These are phyloP conservation scores for Tricharina praecox DNA, from an alignment of 495 filamentous ascomycete genomes.

Conservation along the genomic window DNA sequence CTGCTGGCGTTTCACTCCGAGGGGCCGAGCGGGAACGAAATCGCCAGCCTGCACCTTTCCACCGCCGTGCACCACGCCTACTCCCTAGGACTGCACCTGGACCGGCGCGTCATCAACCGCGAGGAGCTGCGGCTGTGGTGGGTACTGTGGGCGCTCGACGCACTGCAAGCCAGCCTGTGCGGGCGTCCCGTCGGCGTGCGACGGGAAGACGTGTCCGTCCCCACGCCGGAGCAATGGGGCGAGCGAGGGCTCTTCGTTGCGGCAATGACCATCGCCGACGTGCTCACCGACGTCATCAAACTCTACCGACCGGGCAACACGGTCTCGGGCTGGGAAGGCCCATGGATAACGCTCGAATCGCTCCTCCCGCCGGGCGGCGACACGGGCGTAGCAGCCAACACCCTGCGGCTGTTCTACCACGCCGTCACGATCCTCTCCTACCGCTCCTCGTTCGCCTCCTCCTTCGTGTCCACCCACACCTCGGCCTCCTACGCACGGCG, in stretches of 20 bases:
- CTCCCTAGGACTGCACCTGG: slow-evolving; percentile 20
- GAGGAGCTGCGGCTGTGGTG: slow-evolving; percentile 19
- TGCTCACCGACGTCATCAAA: slow-evolving; percentile 17
- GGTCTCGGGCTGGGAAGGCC: slow-evolving; percentile 1
- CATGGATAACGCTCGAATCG: slow-evolving; percentile 2
- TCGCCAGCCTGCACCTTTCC: slow-evolving; percentile 32
- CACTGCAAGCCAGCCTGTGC: slow-evolving; percentile 21
- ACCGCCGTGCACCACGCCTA: slow-evolving; percentile 30
- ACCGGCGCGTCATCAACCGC: slow-evolving; percentile 1
- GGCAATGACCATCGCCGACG: slow-evolving; percentile 13
- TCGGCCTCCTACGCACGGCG: neutral
- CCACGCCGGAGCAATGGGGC: neutral
- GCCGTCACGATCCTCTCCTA: slow-evolving; percentile 23
- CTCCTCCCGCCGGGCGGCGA: slow-evolving; percentile 9
- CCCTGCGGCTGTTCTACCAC: slow-evolving; percentile 19
- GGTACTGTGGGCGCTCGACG: slow-evolving; percentile 21
- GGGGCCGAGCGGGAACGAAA: slow-evolving; percentile 32
- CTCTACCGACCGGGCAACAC: slow-evolving; percentile 15
- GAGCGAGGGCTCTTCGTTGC: slow-evolving; percentile 9
- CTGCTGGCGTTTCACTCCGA: slow-evolving; percentile 35
- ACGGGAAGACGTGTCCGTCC: slow-evolving; percentile 21
- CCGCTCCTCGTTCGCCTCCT: slow-evolving; percentile 3
- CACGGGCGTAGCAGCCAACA: slow-evolving; percentile 2
- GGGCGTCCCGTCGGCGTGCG: slow-evolving; percentile 21
- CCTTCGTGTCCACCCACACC: neutral